phyloP scores from a whole-genome alignment of 805 yeast species.

The Nakazawaea molendinolei region DNA sequence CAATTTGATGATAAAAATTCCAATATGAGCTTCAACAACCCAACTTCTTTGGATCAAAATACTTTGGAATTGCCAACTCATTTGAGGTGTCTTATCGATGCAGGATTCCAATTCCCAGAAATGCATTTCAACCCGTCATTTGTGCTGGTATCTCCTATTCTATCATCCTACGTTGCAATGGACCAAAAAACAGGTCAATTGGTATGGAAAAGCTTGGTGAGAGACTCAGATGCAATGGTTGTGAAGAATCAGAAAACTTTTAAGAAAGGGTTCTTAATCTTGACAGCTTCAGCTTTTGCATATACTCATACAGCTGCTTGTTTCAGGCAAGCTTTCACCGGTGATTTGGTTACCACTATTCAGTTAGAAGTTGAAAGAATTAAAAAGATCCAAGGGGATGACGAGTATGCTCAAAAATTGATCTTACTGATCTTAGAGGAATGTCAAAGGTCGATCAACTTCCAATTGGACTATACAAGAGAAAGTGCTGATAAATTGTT shows the following conservation, averaged over 20 bases:
- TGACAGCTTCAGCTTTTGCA: constrained; percentile 55
- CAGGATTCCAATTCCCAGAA: constrained; percentile 45
- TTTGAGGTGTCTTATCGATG: constrained; percentile 40
- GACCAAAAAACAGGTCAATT: constrained; percentile 19
- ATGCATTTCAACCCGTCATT: constrained; percentile 26
- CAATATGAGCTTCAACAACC: constrained; percentile 6
- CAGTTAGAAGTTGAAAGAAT: constrained; percentile 37
- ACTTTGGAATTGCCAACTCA: constrained; percentile 22
- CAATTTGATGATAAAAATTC: constrained; percentile 7
- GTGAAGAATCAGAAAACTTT: not conserved
- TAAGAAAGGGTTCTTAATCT: constrained; percentile 25
- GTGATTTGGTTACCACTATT: constrained; percentile 59
- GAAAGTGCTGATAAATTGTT: constrained; percentile 74
- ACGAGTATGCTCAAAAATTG: constrained; percentile 25
- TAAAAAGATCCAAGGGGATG: constrained; percentile 16
- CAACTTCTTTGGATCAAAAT: constrained; percentile 6
- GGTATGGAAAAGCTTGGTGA: constrained; percentile 17
- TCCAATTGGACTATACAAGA: constrained; percentile 60
- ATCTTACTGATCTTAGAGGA: constrained; percentile 48
- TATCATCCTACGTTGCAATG: constrained; percentile 33
- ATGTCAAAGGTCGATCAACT: constrained; percentile 68
- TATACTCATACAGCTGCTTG: constrained; percentile 64
- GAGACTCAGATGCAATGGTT: constrained; percentile 13
- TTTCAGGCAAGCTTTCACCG: constrained; percentile 57
- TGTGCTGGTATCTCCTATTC: constrained; percentile 43